Conservation (phyloP, 768 basidiomycete genomes). For the Lactarius deliciosus region DNA sequence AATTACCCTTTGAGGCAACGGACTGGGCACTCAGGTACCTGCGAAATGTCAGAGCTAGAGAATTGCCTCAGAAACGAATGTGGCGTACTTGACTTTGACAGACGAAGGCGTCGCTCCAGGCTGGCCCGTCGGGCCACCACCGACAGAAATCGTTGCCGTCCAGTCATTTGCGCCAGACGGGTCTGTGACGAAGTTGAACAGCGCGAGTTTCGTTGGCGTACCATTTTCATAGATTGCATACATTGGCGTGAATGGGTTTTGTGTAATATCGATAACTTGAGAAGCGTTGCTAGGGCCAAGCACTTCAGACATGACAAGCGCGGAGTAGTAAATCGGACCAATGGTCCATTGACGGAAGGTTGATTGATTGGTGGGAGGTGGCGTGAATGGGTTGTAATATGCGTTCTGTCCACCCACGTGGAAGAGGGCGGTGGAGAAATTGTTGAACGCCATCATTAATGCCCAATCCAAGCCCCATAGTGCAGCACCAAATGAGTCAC, state of each 20-base stretch:
- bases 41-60: neutral
- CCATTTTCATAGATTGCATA: constrained; percentile 75
- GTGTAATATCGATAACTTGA: constrained; percentile 65
- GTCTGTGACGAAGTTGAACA: constrained; percentile 76
- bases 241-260: constrained; percentile 57
- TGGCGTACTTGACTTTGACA: constrained; percentile 54
- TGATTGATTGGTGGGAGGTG: constrained; percentile 56
- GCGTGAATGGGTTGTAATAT: constrained; percentile 55
- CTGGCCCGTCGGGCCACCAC: constrained; percentile 44
- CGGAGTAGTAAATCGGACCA: constrained; percentile 72
- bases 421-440: constrained; percentile 44
- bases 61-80: constrained; percentile 17
- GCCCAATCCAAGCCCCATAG: constrained; percentile 56
- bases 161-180: constrained; percentile 53
- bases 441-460: constrained; percentile 50
- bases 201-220: constrained; percentile 54
- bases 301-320: constrained; percentile 66
- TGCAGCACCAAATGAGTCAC: constrained; percentile 57
- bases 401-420: constrained; percentile 65
- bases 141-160: constrained; percentile 50
- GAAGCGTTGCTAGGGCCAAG: constrained; percentile 65
- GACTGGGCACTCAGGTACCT: constrained; percentile 59
- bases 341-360: constrained; percentile 67
- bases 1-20: constrained; percentile 60
- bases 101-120: constrained; percentile 42